Evolutionary conservation across 129 eudicot genomes (phyloP), one percentile per base, ranked within the genome.

Genomic region (Apium graveolens): DNA sequence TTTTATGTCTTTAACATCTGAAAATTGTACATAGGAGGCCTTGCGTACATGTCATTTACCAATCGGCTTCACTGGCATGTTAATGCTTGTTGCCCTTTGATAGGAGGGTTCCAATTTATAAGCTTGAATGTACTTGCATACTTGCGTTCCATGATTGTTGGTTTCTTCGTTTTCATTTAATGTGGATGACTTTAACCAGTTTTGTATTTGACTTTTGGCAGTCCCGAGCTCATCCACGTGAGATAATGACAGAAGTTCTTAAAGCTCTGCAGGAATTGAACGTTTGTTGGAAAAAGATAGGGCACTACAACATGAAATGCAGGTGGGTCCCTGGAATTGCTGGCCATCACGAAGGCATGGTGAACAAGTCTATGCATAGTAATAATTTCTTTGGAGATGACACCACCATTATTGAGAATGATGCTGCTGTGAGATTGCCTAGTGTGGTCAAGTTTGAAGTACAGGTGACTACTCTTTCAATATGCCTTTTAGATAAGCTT

Each of bases 241-340:
- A 90, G 41, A 86, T 90, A 81, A 90, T 92, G 93, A 88, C 87
- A 46, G 87, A 90, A 76, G 88, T 92, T 86, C 96, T 92, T 73
- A 81, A 86, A 77, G 81, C 87, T 57, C 82, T 92, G 48, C 88
- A 90, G 83, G 93, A 87, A 84, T 84, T 92, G 76, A 85, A 90
- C n/a, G 92, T 92, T n/a, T 70, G 89, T 72, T 92, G 97, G 97
- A 92, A 92, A 77, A 92, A 87, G 80, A 88, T 90, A 43, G 97
- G 97, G 74, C 89, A 85, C 73, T 92, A 90, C 81, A 92, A 92
- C 81, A 83, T 92, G 72, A 92, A 92, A 80, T 92, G 97, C 55
- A 84, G 86, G 11, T 90, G 91, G 93, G 81, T 82, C 79, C 87
- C 82, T 76, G 85, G 62, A 53, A 49, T 81, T 80, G 82, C 49